Evolutionary conservation across 768 basidiomycete genomes (phyloP).

Genomic region (Mycena vulgaris): DNA sequence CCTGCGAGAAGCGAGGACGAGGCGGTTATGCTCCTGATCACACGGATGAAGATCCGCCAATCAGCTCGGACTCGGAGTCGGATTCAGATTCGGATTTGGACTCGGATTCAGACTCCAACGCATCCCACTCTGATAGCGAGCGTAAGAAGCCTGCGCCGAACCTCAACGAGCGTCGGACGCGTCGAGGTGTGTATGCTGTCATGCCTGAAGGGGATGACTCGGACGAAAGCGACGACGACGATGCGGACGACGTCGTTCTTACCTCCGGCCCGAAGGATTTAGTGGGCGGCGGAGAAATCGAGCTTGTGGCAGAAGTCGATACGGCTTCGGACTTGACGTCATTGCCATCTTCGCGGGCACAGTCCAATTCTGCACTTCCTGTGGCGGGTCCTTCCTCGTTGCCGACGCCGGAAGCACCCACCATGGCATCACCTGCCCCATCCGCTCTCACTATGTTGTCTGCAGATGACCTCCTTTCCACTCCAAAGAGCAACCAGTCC

Average conservation of each 20-base stretch:
- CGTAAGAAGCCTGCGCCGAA: constrained; percentile 61
- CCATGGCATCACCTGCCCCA: constrained; percentile 51
- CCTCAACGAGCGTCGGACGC: constrained; percentile 84
- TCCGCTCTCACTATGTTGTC: constrained; percentile 47
- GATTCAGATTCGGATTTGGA: constrained; percentile 62
- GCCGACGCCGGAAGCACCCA: constrained; percentile 47
- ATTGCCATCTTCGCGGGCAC: constrained; percentile 56
- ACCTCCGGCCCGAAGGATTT: constrained; percentile 63
- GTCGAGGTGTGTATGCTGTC: constrained; percentile 86
- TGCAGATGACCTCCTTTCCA: constrained; percentile 45
- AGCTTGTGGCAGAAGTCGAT: constrained; percentile 66
- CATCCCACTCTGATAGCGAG: constrained; percentile 50
- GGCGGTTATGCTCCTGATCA: constrained; percentile 82
- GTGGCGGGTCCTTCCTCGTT: constrained; percentile 39
- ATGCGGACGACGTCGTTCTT: constrained; percentile 63
- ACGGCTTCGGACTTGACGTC: constrained; percentile 63
- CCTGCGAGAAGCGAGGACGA: constrained; percentile 81
- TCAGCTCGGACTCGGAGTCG: constrained; percentile 64
- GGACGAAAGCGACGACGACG: constrained; percentile 75
- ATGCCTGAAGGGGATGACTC: constrained; percentile 72
- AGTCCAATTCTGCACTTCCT: constrained; percentile 45
- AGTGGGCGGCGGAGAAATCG: constrained; percentile 67
- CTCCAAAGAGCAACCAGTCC: constrained; percentile 51
- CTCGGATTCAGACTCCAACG: constrained; percentile 56
- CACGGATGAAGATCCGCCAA: constrained; percentile 62